Conservation (phyloP, 768 basidiomycete species). For the Filobasidium floriforme region DNA sequence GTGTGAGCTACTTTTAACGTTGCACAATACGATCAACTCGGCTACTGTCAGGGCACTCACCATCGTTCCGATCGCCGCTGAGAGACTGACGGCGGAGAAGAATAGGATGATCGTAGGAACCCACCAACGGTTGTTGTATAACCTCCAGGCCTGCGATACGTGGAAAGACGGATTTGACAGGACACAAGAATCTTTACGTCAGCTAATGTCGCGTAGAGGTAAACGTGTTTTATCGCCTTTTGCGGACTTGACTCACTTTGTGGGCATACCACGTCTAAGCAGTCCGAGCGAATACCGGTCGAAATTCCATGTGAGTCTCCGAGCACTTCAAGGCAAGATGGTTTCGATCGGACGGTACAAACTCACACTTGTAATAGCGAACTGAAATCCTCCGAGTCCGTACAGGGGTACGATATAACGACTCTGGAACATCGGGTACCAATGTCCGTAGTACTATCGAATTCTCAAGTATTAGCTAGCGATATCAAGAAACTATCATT, state of each 20-base stretch:
- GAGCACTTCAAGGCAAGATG: too few species aligned
- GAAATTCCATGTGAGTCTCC: too few species aligned
- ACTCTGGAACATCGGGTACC: background rate
- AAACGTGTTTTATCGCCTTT: too few species aligned
- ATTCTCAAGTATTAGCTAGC: background rate
- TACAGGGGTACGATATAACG: background rate
- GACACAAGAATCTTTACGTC: background rate
- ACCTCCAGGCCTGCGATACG: background rate
- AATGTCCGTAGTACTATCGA: background rate
- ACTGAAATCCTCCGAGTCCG: background rate
- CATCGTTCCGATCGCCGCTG: background rate
- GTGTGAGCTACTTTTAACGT: too few species aligned
- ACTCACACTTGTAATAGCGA: background rate
- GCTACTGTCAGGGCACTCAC: background rate
- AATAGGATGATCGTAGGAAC: constrained; percentile 6
- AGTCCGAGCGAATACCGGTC: background rate
- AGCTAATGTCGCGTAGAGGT: background rate
- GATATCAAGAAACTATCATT: too few species aligned
- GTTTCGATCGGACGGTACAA: too few species aligned
- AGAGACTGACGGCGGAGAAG: background rate
- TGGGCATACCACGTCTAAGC: background rate
- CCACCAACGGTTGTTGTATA: constrained; percentile 4
- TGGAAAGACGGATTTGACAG: background rate
- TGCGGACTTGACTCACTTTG: background rate
- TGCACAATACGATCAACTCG: too few species aligned